phyloP scores from a whole-genome alignment of 805 yeast species.

The Candida quercuum region DNA sequence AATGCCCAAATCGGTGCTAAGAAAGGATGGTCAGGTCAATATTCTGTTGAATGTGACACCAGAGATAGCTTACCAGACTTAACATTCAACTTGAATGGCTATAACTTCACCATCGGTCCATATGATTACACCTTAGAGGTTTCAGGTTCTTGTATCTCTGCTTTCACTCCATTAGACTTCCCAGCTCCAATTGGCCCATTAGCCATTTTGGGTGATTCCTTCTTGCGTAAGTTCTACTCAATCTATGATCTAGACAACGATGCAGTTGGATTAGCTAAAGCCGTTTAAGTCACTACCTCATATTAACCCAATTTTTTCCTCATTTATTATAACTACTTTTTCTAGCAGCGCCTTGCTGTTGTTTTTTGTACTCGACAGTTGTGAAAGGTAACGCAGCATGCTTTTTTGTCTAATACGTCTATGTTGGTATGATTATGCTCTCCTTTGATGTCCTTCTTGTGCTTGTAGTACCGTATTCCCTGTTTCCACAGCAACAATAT shows the following conservation, averaged over 20 bases:
- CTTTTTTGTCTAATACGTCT: background rate
- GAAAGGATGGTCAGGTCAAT: constrained; percentile 97
- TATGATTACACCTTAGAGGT: constrained; percentile 93
- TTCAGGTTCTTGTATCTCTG: constrained; percentile 92
- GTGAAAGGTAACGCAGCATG: too few relatives aligned
- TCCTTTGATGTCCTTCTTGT: background rate
- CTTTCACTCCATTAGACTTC: constrained; percentile 95
- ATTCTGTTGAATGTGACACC: constrained; percentile 81
- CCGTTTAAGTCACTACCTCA: constrained; percentile 35
- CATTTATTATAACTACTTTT: too few relatives aligned
- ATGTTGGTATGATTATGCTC: background rate
- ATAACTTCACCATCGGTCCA: constrained; percentile 85
- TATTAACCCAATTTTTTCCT: background rate
- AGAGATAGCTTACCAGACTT: constrained; percentile 86
- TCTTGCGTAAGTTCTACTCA: constrained; percentile 92
- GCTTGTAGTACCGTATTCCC: background rate
- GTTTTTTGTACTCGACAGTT: too few relatives aligned
- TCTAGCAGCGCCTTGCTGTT: too few relatives aligned
- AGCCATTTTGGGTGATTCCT: constrained; percentile 95
- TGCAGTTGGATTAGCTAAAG: constrained; percentile 91
- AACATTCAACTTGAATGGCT: constrained; percentile 84
- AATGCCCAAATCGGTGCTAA: constrained; percentile 96
- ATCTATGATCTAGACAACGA: constrained; percentile 85
- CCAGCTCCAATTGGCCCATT: constrained; percentile 96
- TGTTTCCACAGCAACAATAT: background rate